phyloP scores from a whole-genome alignment of 225 moss, liverwort and hornwort genomes.

The Asterella californica region DNA sequence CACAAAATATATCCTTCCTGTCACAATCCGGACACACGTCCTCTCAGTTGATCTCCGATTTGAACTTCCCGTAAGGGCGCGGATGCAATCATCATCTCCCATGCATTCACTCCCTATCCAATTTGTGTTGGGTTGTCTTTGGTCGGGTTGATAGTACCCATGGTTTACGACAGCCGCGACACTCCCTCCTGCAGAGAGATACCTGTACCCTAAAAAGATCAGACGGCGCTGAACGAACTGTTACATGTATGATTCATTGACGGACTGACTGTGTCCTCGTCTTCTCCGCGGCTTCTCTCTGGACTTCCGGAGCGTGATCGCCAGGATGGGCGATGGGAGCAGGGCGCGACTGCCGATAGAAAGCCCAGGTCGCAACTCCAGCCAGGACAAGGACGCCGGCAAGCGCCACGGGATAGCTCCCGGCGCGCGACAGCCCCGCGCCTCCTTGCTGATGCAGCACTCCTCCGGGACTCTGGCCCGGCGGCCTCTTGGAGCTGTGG shows the following conservation, averaged over 20 bases:
- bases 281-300: conserved; percentile 17
- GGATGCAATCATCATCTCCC: too few species aligned
- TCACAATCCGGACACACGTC: too few species aligned
- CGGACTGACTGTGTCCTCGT: background rate
- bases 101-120: too few species aligned
- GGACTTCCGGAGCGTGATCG: conserved; percentile 26
- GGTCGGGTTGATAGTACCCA: background rate
- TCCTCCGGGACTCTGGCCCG: conserved; percentile 54
- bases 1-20: too few species aligned
- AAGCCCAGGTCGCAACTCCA: conserved; percentile 47
- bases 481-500: conserved; percentile 49
- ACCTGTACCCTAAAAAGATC: too few species aligned
- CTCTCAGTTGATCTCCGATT: background rate
- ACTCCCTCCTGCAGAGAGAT: background rate
- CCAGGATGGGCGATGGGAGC: conserved; percentile 23
- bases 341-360: conserved; percentile 52
- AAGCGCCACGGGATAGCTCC: conserved; percentile 53
- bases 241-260: background rate
- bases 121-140: too few species aligned
- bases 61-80: background rate
- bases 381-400: conserved; percentile 51
- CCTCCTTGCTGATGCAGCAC: conserved; percentile 66
- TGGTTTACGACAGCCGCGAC: background rate
- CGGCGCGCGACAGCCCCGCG: conserved; percentile 30
- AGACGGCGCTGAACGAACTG: background rate